These are phyloP conservation scores for Haberlea rhodopensis DNA, from an alignment of 257 asterid genomes.

Conservation along the genomic window DNA sequence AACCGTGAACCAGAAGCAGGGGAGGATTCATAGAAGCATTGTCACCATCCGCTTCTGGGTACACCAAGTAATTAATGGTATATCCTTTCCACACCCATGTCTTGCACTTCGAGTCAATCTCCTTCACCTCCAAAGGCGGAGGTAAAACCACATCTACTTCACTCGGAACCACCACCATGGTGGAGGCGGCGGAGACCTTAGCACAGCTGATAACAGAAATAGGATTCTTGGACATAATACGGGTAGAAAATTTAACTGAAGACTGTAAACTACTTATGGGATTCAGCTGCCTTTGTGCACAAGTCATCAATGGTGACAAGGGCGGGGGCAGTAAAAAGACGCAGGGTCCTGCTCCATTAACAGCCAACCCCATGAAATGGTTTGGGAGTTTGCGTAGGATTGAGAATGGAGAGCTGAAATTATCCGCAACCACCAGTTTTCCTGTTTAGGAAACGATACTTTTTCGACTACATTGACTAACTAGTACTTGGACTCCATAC, in stretches of 20 bases:
- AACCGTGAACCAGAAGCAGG: constrained; percentile 83
- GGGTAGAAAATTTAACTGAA: constrained; percentile 11
- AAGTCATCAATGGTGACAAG: not conserved
- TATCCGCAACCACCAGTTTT: not conserved
- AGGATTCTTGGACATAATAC: constrained; percentile 12
- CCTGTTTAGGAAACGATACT: not conserved
- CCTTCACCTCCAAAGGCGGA: constrained; percentile 51
- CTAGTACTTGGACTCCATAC: no score
- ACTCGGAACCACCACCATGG: constrained; percentile 27
- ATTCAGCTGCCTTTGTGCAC: constrained; percentile 21
- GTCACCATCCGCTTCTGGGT: constrained; percentile 29
- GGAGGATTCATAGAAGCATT: constrained; percentile 40
- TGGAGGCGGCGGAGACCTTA: constrained; percentile 28
- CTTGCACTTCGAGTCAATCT: constrained; percentile 52
- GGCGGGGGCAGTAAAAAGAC: no score
- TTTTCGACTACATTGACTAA: no score
- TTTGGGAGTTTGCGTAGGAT: not conserved
- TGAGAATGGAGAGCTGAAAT: not conserved
- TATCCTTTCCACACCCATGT: constrained; percentile 82
- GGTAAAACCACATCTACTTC: constrained; percentile 35
- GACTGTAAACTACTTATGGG: constrained; percentile 21
- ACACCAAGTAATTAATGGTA: constrained; percentile 60
- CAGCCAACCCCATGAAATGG: not conserved
- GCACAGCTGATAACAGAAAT: constrained; percentile 24
- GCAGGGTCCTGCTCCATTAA: not conserved